These are phyloP conservation scores for Puccinia polysora DNA, from an alignment of 1,284 basidiomycete genomes.

Conservation along the genomic window DNA sequence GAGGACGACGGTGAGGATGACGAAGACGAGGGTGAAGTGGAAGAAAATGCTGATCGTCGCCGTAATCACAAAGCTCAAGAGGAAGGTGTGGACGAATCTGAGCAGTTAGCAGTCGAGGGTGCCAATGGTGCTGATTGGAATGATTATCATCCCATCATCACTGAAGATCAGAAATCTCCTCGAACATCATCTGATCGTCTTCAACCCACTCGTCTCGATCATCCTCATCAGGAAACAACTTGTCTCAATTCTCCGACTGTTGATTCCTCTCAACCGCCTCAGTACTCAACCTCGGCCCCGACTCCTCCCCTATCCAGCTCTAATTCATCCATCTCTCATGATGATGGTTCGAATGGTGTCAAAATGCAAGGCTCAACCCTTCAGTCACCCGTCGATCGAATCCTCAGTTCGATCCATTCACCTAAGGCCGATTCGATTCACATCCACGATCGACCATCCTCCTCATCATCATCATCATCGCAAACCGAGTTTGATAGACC, in stretches of 20 bases:
- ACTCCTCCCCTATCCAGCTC: slow-evolving; percentile 34
- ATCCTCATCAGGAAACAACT: too few species aligned
- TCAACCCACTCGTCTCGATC: too few species aligned
- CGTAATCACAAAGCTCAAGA: background rate
- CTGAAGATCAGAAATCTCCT: too few species aligned
- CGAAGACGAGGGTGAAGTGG: slow-evolving; percentile 45
- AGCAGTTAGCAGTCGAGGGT: too few species aligned
- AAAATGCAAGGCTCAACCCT: slow-evolving; percentile 26
- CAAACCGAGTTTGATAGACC: background rate
- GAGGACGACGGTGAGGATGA: slow-evolving; percentile 57
- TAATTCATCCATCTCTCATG: slow-evolving; percentile 22
- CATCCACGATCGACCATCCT: slow-evolving; percentile 10
- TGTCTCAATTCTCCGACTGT: too few species aligned
- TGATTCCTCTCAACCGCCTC: slow-evolving; percentile 12
- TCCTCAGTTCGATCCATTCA: slow-evolving; percentile 1
- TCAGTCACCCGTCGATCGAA: slow-evolving; percentile 20
- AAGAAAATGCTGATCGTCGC: slow-evolving; percentile 45
- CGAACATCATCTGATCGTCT: too few species aligned
- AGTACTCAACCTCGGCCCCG: slow-evolving; percentile 13
- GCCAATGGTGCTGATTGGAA: too few species aligned
- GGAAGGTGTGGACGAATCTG: slow-evolving; percentile 46
- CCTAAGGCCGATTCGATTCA: background rate
- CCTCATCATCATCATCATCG: too few species aligned
- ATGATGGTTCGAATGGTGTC: slow-evolving; percentile 21
- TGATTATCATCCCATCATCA: too few species aligned